phyloP scores from a whole-genome alignment of 345 rosid species.

The Ricinus communis region DNA sequence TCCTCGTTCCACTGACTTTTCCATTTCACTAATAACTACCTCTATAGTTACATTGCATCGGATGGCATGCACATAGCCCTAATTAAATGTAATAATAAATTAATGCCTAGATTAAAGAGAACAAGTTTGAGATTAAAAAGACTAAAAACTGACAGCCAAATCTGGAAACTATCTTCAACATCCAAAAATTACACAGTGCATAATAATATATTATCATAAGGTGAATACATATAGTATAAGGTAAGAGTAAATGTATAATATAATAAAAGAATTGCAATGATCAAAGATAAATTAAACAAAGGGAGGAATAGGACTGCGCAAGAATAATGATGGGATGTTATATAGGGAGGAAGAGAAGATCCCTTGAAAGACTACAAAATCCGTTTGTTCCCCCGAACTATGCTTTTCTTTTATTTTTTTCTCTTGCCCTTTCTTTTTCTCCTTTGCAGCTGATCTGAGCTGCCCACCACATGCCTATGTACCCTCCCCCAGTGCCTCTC shows the following conservation, averaged over 20 bases:
- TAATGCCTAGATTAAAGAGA: background rate
- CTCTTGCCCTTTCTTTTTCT: no score
- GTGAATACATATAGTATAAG: background rate
- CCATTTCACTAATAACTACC: background rate
- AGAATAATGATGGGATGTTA: conserved; percentile 43
- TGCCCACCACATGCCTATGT: conserved; percentile 62
- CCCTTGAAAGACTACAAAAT: conserved; percentile 88
- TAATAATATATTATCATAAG: background rate
- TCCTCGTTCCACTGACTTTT: no score
- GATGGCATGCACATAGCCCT: background rate
- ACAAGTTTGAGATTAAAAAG: background rate
- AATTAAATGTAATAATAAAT: background rate
- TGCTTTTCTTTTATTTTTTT: conserved; percentile 35
- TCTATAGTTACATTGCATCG: background rate
- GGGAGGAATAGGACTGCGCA: conserved; percentile 22
- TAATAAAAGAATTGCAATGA: conserved; percentile 1
- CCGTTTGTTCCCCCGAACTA: conserved; percentile 60
- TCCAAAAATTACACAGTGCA: background rate
- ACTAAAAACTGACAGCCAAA: conserved; percentile 9
- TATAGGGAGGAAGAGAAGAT: conserved; percentile 53
- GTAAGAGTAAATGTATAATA: background rate
- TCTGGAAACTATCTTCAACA: background rate
- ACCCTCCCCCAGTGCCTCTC: conserved; percentile 15
- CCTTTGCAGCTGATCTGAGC: conserved; percentile 45
- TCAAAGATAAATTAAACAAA: background rate